Conservation (phyloP, 2,329 filamentous ascomycete genomes). For the Teratosphaeria viscida region DNA sequence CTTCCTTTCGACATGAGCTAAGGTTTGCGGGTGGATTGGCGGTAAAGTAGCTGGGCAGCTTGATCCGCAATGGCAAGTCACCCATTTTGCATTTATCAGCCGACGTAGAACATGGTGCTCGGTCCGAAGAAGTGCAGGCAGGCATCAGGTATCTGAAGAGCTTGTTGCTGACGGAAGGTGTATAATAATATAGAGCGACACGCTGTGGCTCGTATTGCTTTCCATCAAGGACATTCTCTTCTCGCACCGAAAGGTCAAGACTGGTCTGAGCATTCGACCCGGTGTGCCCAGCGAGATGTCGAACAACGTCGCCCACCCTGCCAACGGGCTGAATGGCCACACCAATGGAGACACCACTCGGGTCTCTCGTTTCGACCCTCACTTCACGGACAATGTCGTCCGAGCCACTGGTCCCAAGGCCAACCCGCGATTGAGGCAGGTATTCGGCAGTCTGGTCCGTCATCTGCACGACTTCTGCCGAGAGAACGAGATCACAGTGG, state of each 20-base stretch:
- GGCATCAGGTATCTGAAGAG: not conserved
- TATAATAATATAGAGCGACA: slow-evolving; percentile 8
- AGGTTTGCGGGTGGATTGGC: not conserved
- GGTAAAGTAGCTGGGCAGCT: not conserved
- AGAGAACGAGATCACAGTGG: slow-evolving; percentile 48
- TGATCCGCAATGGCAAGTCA: not conserved
- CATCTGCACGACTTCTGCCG: slow-evolving; percentile 51
- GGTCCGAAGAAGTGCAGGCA: not conserved
- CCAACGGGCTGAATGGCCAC: slow-evolving; percentile 1
- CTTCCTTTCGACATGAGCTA: not conserved
- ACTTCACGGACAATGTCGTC: slow-evolving; percentile 28
- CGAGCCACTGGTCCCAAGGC: slow-evolving; percentile 27
- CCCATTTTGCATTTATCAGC: not conserved
- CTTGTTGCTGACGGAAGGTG: not conserved
- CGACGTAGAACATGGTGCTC: not conserved
- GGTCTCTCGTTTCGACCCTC: slow-evolving; percentile 16
- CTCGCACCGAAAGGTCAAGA: slow-evolving; percentile 7
- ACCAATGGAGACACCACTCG: not conserved
- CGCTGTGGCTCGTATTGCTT: slow-evolving; percentile 8
- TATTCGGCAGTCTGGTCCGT: slow-evolving; percentile 41
- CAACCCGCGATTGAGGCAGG: slow-evolving; percentile 21
- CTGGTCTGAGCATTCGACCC: slow-evolving; percentile 9
- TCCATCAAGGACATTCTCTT: slow-evolving; percentile 16
- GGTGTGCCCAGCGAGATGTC: not conserved
- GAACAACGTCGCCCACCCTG: not conserved